phyloP scores from a whole-genome alignment of 768 basidiomycete species.

The Agrocybe pediades region DNA sequence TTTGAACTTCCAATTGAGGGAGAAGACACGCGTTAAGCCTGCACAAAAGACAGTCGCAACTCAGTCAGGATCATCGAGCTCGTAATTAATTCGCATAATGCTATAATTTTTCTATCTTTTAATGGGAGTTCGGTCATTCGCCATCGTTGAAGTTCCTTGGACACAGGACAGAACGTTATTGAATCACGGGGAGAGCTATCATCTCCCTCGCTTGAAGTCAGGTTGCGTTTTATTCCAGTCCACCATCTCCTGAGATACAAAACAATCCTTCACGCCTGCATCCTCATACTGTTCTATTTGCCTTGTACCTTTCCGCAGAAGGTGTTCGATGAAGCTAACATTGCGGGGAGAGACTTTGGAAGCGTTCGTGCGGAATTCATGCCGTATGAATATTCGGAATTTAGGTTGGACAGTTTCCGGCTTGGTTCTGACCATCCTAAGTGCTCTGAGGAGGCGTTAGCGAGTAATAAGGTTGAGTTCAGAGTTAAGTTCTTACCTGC shows the following conservation, averaged over 20 bases:
- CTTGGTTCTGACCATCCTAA: conserved; percentile 75
- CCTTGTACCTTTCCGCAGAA: conserved; percentile 66
- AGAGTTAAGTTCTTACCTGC: conserved; percentile 34
- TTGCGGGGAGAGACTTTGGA: conserved; percentile 62
- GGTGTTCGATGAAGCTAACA: conserved; percentile 71
- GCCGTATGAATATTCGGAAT: conserved; percentile 69
- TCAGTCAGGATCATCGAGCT: neutral
- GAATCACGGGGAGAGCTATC: no score
- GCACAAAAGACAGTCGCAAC: neutral
- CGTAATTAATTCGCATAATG: neutral
- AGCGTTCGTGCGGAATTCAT: conserved; percentile 69
- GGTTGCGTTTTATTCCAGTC: conserved; percentile 52
- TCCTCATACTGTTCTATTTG: conserved; percentile 75
- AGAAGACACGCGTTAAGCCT: neutral
- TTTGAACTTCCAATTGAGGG: conserved; percentile 1
- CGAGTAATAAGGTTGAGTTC: neutral
- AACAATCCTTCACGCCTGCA: conserved; percentile 69
- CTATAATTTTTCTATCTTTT: no score
- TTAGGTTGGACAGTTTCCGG: conserved; percentile 59
- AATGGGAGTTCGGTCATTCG: no score
- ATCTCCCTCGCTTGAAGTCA: neutral
- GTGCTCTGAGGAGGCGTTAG: conserved; percentile 47
- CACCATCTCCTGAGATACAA: conserved; percentile 70
- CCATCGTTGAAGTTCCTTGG: no score
- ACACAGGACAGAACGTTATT: neutral